These are phyloP conservation scores for Diaporthe caulivora DNA, from an alignment of 2,329 filamentous ascomycete species.

Conservation along the genomic window DNA sequence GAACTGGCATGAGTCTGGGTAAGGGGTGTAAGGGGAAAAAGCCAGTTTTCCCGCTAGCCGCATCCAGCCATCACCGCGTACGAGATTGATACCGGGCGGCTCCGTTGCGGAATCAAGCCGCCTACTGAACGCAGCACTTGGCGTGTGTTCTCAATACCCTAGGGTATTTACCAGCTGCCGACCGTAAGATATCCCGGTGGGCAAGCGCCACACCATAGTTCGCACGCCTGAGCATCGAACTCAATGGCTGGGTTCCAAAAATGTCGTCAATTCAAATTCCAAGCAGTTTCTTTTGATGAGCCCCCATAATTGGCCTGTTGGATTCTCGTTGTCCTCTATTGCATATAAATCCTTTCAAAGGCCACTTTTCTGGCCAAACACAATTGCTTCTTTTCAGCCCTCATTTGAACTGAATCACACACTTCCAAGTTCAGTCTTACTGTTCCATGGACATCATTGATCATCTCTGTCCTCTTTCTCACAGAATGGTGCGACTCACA, in stretches of 20 bases:
- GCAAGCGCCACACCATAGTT: not conserved
- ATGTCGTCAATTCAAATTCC: not conserved
- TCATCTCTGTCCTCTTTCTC: not conserved
- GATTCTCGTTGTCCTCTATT: too few relatives aligned
- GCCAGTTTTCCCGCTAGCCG: slow-evolving; percentile 22
- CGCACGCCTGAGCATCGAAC: not conserved
- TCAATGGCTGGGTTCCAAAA: not conserved
- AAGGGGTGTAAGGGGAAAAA: not conserved
- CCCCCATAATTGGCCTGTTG: not conserved
- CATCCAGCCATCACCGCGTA: not conserved
- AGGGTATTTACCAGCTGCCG: too few relatives aligned
- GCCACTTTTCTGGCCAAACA: too few relatives aligned
- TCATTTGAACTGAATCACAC: too few relatives aligned
- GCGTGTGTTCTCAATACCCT: not conserved
- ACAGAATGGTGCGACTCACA: not conserved
- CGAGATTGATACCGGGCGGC: not conserved
- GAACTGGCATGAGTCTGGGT: not conserved
- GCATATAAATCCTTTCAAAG: not conserved
- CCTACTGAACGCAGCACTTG: not conserved
- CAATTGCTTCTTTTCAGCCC: not conserved
- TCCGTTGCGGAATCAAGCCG: not conserved
- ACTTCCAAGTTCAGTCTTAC: not conserved
- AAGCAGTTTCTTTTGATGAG: not conserved
- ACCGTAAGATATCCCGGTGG: not conserved
- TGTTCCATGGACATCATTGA: not conserved